Base-by-base conservation (phyloP, 108 stramenopile genomes). In the Hondaea fermentalgiana region DNA sequence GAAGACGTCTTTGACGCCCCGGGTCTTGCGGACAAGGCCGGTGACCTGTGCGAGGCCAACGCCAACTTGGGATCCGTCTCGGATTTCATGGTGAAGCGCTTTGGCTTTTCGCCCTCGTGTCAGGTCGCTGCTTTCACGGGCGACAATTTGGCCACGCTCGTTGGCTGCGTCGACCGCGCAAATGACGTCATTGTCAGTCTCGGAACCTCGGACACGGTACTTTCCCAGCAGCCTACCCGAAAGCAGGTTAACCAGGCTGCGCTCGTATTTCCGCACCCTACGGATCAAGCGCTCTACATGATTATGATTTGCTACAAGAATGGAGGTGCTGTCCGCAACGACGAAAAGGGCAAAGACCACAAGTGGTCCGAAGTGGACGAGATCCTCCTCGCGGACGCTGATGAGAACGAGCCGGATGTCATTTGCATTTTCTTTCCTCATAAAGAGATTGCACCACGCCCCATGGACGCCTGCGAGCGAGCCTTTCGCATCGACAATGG, bases 231-330 rank as follows among this genome's bases (percentile, higher is more conserved):
- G 45, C 12, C 45, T 12, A 83, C 45, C 10, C 45, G 51, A 10
- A 17, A 83, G 0, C 19, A 53, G 19, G 76, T 83, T 3, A 53
- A 83, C 76, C 49, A 53, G 23, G 45, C 76, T 6, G 45, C 76
- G n/a, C n/a, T 21, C n/a, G 76, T 83, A 6, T 83, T 83, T 53
- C 76, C 76, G 28, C 76, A 83, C 4, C 76, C 76, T 23, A 83
- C 51, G 45, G 51, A 47, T 12, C 25, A 12, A 10, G 12, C 12
- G 25, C 49, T 47, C 25, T 53, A 83, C 76, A 83, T 83, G 76
- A 28, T 83, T 45, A 83, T 83, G 76, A 83, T 83, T 83, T 83
- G 76, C 51, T 83, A 53, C 76, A 83, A 83, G 76, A 83, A 83
- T 35, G 76, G 76, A 45, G 76, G 76, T 17, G 76, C 76, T 35